phyloP scores from a whole-genome alignment of 495 filamentous ascomycete species.

The Cercophora newfieldiana region DNA sequence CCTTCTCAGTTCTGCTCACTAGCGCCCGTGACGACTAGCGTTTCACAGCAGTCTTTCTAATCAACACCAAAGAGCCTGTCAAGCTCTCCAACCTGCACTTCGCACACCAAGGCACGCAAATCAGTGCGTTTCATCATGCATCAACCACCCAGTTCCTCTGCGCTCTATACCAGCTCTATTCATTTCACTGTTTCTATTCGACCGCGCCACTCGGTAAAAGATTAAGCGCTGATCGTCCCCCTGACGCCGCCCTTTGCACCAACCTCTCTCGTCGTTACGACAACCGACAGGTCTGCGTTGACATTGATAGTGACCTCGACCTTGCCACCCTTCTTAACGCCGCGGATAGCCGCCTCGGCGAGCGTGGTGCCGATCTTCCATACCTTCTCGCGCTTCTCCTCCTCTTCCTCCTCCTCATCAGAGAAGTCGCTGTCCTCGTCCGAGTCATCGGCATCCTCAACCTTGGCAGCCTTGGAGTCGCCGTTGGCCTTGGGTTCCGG shows the following conservation, averaged over 20 bases:
- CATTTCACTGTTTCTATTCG: background rate
- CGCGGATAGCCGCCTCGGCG: conserved; percentile 81
- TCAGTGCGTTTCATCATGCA: background rate
- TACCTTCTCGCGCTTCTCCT: conserved; percentile 84
- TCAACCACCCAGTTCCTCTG: background rate
- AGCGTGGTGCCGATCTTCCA: conserved; percentile 85
- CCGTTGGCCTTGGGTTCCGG: conserved; percentile 73
- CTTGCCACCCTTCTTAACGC: conserved; percentile 82
- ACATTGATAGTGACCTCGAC: conserved; percentile 92
- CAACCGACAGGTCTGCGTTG: conserved; percentile 70
- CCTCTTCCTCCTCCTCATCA: conserved; percentile 76
- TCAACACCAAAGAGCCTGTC: background rate
- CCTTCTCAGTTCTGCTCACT: background rate
- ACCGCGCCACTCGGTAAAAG: background rate
- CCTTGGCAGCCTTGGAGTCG: conserved; percentile 39
- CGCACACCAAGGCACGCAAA: background rate
- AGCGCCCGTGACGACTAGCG: background rate
- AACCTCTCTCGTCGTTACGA: conserved; percentile 79
- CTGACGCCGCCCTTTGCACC: conserved; percentile 83
- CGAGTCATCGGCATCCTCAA: conserved; percentile 49
- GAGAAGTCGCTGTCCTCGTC: conserved; percentile 59
- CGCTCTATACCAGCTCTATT: background rate
- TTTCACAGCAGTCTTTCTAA: background rate
- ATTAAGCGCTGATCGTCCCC: conserved; percentile 54
- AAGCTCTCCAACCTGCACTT: background rate